A percentile compares a stretch with the other conserved stretches of the same genome.
Conservation (phyloP, 371 early-diverging fungal species). For the Mucor lusitanicus region DNA sequence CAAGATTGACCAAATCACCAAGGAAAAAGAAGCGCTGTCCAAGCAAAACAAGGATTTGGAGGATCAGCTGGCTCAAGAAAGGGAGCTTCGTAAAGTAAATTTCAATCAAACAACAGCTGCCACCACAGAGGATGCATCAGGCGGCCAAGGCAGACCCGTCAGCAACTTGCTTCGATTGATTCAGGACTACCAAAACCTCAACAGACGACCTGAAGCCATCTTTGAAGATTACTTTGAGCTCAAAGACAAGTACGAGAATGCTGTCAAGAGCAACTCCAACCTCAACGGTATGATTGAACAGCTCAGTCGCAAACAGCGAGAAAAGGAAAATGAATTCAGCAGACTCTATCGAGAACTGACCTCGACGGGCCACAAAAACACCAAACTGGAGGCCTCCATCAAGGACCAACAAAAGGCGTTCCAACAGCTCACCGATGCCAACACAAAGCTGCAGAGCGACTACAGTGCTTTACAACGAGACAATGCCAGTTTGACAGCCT, state of each 20-base stretch:
- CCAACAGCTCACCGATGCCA: neutral
- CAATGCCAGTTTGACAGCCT: neutral
- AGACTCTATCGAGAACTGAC: neutral
- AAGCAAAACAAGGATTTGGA: neutral
- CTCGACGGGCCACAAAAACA: neutral
- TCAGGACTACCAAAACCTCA: slow-evolving; percentile 8
- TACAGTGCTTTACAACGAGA: slow-evolving; percentile 1
- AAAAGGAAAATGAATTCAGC: neutral
- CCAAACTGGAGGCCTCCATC: neutral
- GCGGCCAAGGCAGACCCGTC: neutral
- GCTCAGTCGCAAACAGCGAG: neutral
- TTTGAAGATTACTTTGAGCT: slow-evolving; percentile 15
- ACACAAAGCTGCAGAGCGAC: neutral
- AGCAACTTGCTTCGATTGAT: slow-evolving; percentile 3
- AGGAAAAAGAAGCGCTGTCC: neutral
- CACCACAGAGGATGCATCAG: neutral
- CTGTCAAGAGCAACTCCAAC: neutral
- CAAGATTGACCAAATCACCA: neutral
- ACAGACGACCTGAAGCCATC: slow-evolving; percentile 14
- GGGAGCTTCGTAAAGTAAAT: slow-evolving; percentile 5
- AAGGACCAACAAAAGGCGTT: neutral
- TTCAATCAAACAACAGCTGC: slow-evolving; percentile 3
- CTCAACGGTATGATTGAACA: neutral
- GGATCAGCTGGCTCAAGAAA: neutral
- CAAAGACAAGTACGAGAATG: neutral